Evolutionary conservation across 2,329 filamentous ascomycete genomes (phyloP), one percentile per base, ranked within the genome.

Genomic region (Alternaria triticimaculans): DNA sequence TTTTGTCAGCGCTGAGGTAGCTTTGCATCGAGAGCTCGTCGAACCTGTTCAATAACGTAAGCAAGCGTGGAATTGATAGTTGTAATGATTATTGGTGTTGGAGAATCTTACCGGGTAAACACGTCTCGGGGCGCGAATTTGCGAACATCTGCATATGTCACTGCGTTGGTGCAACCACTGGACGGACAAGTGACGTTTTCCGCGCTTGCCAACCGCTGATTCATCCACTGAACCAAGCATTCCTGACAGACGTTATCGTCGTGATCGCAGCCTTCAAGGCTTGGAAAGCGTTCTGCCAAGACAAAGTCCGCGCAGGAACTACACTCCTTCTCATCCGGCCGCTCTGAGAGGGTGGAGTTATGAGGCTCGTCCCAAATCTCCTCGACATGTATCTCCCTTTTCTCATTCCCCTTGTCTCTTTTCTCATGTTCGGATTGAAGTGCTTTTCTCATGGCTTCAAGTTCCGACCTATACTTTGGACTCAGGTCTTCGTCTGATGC

Each of bases 91-190:
- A 9, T 20, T 10, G 10, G 41, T 20, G 41, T 44, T 44, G 8
- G 10, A 14, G 9, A 44, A 6, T 18, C 18, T 21, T 23, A 65
- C 49, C 50, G 55, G 2, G 51, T 48, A 43, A 59, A 65, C 1
- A 49, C 37, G 3, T 59, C 55, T 14, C 15, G 28, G 2, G 54
- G 20, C 28, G 57, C 41, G 15, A 53, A 9, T 2, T 26, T 46
- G 3, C 43, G 55, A 12, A 66, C 54, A 9, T 59, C 60, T 4
- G 30, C 33, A 14, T 64, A 50, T 1, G 64, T 58, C 25, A 66
- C 25, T 2, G 1, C 1, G 3, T 37, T 26, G 5, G 1, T 55
- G 23, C 60, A 66, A 12, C 26, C 43, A 9, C 15, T 28, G 2
- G 57, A 60, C 2, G 63, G 60, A 30, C 63, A 66, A 2, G 11